phyloP scores from a whole-genome alignment of 805 yeast genomes.

The Candida boidinii region DNA sequence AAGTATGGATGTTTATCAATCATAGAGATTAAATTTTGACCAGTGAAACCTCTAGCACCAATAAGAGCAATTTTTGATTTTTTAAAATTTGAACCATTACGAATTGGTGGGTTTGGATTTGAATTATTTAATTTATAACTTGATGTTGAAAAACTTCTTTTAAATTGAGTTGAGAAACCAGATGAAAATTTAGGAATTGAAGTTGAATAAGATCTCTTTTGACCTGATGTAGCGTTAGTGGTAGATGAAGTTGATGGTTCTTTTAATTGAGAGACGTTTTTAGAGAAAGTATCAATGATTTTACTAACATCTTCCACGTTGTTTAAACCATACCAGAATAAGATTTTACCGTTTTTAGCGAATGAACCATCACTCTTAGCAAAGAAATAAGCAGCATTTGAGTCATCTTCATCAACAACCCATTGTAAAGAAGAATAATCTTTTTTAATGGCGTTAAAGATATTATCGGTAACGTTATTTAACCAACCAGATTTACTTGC shows the following conservation, averaged over 20 bases:
- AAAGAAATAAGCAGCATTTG: slow-evolving; percentile 88
- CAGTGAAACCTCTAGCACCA: slow-evolving; percentile 98
- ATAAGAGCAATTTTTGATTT: slow-evolving; percentile 80
- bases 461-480: slow-evolving; percentile 92
- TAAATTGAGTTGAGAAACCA: slow-evolving; percentile 13
- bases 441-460: slow-evolving; percentile 71
- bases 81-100: slow-evolving; percentile 51
- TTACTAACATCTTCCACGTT: slow-evolving; percentile 53
- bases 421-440: slow-evolving; percentile 74
- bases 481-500: slow-evolving; percentile 93
- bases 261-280: slow-evolving; percentile 38
- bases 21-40: slow-evolving; percentile 83
- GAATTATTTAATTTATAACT: no score
- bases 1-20: slow-evolving; percentile 82
- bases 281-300: slow-evolving; percentile 50
- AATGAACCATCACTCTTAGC: slow-evolving; percentile 91
- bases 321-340: slow-evolving; percentile 90
- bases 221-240: slow-evolving; percentile 35
- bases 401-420: slow-evolving; percentile 85
- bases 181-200: slow-evolving; percentile 2
- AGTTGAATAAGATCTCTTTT: slow-evolving; percentile 20
- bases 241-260: slow-evolving; percentile 40
- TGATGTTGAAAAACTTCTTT: slow-evolving; percentile 25
- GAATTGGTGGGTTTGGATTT: slow-evolving; percentile 68
- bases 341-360: slow-evolving; percentile 76